phyloP scores from a whole-genome alignment of 371 early-diverging fungal species.

The Mucor irregularis region DNA sequence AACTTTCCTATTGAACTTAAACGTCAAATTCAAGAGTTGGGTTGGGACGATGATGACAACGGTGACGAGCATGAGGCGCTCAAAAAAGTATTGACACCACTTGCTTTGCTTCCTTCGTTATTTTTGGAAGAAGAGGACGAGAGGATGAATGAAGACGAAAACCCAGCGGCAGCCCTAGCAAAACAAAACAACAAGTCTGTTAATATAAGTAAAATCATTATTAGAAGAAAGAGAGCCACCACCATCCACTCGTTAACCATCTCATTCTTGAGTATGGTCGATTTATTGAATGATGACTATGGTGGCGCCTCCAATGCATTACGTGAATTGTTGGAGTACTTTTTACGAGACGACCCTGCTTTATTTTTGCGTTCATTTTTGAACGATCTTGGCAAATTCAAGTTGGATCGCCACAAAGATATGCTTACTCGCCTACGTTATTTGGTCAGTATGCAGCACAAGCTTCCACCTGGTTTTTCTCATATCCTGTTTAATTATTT shows the following conservation, averaged over 20 bases:
- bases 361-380: conserved; percentile 60
- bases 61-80: conserved; percentile 53
- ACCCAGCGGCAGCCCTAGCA: not conserved
- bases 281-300: conserved; percentile 53
- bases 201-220: conserved; percentile 32
- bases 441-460: conserved; percentile 53
- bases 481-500: conserved; percentile 64
- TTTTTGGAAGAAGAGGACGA: conserved; percentile 60
- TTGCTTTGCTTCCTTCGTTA: conserved; percentile 55
- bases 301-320: conserved; percentile 49
- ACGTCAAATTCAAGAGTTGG: conserved; percentile 59
- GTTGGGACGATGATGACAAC: conserved; percentile 64
- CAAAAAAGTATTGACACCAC: conserved; percentile 51
- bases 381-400: conserved; percentile 51
- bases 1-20: conserved; percentile 63
- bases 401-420: conserved; percentile 38
- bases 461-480: conserved; percentile 60
- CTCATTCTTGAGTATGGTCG: conserved; percentile 51
- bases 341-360: conserved; percentile 61
- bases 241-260: conserved; percentile 51
- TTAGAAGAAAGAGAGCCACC: conserved; percentile 41
- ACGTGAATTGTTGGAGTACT: conserved; percentile 50
- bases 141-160: conserved; percentile 25
- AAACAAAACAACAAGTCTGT: conserved; percentile 13
- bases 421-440: conserved; percentile 48